These are phyloP conservation scores for Phanerochaete sordida DNA, from an alignment of 768 basidiomycete genomes.

Conservation along the genomic window DNA sequence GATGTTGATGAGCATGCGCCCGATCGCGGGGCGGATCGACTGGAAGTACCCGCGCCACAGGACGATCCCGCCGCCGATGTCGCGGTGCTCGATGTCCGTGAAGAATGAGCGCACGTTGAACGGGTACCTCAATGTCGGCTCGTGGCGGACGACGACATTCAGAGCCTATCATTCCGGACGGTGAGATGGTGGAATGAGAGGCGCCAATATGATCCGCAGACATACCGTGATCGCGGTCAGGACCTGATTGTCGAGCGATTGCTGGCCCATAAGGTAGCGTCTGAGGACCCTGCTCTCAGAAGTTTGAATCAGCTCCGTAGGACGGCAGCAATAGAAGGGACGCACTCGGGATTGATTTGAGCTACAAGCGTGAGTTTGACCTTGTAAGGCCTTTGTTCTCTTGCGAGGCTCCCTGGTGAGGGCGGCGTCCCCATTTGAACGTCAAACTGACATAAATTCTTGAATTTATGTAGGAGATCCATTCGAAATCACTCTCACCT, in stretches of 20 bases:
- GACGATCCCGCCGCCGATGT: conserved; percentile 60
- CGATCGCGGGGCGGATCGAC: conserved; percentile 65
- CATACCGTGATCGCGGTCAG: conserved; percentile 63
- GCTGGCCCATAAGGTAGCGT: conserved; percentile 60
- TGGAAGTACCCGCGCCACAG: conserved; percentile 84
- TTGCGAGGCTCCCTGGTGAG: conserved; percentile 18
- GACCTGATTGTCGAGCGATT: conserved; percentile 66
- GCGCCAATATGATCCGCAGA: too few species aligned
- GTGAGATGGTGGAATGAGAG: too few species aligned
- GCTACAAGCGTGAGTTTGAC: conserved; percentile 63
- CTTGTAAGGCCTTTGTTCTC: conserved; percentile 55
- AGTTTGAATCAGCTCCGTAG: neutral
- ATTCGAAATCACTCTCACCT: conserved; percentile 48
- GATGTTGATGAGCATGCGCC: conserved; percentile 65
- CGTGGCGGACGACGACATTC: conserved; percentile 76
- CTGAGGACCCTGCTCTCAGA: conserved; percentile 47
- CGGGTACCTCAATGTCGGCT: conserved; percentile 62
- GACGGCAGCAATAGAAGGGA: conserved; percentile 21
- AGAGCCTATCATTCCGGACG: too few species aligned
- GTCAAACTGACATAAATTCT: conserved; percentile 67
- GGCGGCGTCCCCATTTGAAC: conserved; percentile 47
- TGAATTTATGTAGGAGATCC: too few species aligned
- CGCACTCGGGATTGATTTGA: conserved; percentile 81
- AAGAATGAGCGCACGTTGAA: conserved; percentile 78
- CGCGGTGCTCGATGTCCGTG: conserved; percentile 47